Percentiles rank a stretch among this genome's conserved stretches.
phyloP scores from a whole-genome alignment of 208 protist genomes.

The Novymonas esmeraldas region DNA sequence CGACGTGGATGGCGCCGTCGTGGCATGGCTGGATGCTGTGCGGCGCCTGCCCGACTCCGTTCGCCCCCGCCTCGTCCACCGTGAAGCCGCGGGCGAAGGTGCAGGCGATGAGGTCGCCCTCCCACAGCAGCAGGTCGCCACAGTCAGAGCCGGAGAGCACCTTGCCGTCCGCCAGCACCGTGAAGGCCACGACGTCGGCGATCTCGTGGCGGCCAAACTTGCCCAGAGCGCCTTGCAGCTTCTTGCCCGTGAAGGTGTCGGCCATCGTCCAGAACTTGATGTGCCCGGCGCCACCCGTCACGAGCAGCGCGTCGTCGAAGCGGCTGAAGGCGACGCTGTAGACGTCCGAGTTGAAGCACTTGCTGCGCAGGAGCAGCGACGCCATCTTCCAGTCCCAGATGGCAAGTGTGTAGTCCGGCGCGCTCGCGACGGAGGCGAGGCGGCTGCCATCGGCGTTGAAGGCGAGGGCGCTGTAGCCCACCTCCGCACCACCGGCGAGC shows the following conservation, averaged over 20 bases:
- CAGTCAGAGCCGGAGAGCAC: slow-evolving; percentile 95
- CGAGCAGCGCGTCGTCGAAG: slow-evolving; percentile 91
- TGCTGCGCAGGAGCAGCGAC: slow-evolving; percentile 92
- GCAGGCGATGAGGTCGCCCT: slow-evolving; percentile 96
- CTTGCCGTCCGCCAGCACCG: slow-evolving; percentile 94
- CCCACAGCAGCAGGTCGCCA: slow-evolving; percentile 97
- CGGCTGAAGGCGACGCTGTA: slow-evolving; percentile 93
- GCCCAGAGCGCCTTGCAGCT: slow-evolving; percentile 96
- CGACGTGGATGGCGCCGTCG: slow-evolving; percentile 90
- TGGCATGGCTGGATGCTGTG: slow-evolving; percentile 62
- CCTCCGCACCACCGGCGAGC: slow-evolving; percentile 81
- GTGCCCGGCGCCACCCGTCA: slow-evolving; percentile 95
- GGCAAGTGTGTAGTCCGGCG: slow-evolving; percentile 96
- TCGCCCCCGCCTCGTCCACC: slow-evolving; percentile 22
- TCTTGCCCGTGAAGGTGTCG: slow-evolving; percentile 98
- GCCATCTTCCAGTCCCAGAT: slow-evolving; percentile 96
- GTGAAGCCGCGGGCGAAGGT: slow-evolving; percentile 77
- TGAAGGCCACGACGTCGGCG: slow-evolving; percentile 94
- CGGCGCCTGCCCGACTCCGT: slow-evolving; percentile 29
- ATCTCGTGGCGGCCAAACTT: slow-evolving; percentile 98
- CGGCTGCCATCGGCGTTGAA: slow-evolving; percentile 90
- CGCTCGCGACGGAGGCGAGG: slow-evolving; percentile 94
- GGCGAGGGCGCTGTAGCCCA: slow-evolving; percentile 82
- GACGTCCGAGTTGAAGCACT: slow-evolving; percentile 97
- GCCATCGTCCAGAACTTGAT: slow-evolving; percentile 99